phyloP scores from a whole-genome alignment of 2,329 filamentous ascomycete genomes.

The Colletotrichum kahawae region DNA sequence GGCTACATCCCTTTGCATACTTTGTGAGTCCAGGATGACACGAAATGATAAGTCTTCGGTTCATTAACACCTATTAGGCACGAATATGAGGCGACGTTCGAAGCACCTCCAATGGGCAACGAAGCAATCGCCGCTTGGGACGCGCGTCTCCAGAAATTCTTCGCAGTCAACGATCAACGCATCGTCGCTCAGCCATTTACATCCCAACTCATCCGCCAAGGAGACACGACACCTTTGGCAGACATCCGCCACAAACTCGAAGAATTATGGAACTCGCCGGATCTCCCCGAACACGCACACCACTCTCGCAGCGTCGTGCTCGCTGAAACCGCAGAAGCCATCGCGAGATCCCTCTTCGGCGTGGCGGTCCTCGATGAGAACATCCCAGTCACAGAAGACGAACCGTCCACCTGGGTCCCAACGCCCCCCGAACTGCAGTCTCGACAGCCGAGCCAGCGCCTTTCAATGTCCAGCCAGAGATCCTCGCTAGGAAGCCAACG shows the following conservation, averaged over 20 bases:
- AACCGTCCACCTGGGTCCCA: slow-evolving; percentile 10
- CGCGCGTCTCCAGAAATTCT: slow-evolving; percentile 10
- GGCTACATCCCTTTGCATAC: slow-evolving; percentile 13
- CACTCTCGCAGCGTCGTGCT: slow-evolving; percentile 16
- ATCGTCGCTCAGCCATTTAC: slow-evolving; percentile 12
- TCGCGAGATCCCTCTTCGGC: slow-evolving; percentile 15
- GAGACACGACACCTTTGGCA: background rate
- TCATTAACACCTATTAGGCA: slow-evolving; percentile 3
- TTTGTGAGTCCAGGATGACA: background rate
- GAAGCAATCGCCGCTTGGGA: slow-evolving; percentile 16
- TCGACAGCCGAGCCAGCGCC: background rate
- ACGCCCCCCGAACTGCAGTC: background rate
- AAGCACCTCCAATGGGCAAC: slow-evolving; percentile 13
- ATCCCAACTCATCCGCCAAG: background rate
- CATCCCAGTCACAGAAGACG: background rate
- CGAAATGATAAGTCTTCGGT: background rate
- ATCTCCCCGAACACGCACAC: background rate
- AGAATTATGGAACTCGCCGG: slow-evolving; percentile 1
- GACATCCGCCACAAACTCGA: slow-evolving; percentile 10
- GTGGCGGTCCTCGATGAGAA: slow-evolving; percentile 16
- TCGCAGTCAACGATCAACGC: background rate
- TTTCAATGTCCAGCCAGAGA: background rate
- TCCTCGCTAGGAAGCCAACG: background rate
- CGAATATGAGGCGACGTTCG: slow-evolving; percentile 20
- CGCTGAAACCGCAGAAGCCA: slow-evolving; percentile 20